phyloP scores from a whole-genome alignment of 2,329 filamentous ascomycete species.

The Penicillium hesseltinei region DNA sequence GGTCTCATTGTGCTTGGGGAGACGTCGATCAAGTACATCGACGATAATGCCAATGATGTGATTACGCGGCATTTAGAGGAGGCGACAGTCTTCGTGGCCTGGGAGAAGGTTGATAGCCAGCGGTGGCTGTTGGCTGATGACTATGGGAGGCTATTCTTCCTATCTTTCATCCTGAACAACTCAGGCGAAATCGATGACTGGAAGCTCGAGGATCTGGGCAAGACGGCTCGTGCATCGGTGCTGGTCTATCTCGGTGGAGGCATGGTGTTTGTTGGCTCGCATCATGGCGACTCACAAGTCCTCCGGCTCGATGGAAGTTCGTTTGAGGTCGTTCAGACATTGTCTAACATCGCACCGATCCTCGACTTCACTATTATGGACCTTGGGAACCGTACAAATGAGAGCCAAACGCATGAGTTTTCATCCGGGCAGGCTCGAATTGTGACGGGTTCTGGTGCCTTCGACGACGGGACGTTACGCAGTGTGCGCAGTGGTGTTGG shows the following conservation, averaged over 20 bases:
- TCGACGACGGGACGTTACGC: slow-evolving; percentile 80
- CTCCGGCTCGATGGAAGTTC: slow-evolving; percentile 62
- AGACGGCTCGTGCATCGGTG: slow-evolving; percentile 71
- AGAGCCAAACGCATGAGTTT: slow-evolving; percentile 80
- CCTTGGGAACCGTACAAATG: slow-evolving; percentile 79
- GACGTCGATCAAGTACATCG: slow-evolving; percentile 80
- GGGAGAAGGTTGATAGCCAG: slow-evolving; percentile 78
- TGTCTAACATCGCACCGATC: slow-evolving; percentile 85
- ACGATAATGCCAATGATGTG: slow-evolving; percentile 68
- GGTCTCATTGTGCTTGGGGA: slow-evolving; percentile 75
- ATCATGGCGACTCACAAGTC: slow-evolving; percentile 88
- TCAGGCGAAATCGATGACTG: slow-evolving; percentile 69
- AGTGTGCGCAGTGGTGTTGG: slow-evolving; percentile 93
- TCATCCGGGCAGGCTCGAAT: slow-evolving; percentile 92
- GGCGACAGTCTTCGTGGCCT: slow-evolving; percentile 84
- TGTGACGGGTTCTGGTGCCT: slow-evolving; percentile 88
- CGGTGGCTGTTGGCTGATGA: slow-evolving; percentile 89
- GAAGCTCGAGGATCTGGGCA: slow-evolving; percentile 65
- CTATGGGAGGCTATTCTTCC: slow-evolving; percentile 79
- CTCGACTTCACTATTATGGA: slow-evolving; percentile 96
- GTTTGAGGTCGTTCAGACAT: slow-evolving; percentile 68
- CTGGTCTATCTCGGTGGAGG: slow-evolving; percentile 70
- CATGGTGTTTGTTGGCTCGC: slow-evolving; percentile 81
- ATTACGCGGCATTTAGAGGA: slow-evolving; percentile 66
- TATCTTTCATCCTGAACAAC: slow-evolving; percentile 69